These are phyloP conservation scores for Decorospora gaudefroyi DNA, from an alignment of 2,329 filamentous ascomycete genomes.

Conservation along the genomic window DNA sequence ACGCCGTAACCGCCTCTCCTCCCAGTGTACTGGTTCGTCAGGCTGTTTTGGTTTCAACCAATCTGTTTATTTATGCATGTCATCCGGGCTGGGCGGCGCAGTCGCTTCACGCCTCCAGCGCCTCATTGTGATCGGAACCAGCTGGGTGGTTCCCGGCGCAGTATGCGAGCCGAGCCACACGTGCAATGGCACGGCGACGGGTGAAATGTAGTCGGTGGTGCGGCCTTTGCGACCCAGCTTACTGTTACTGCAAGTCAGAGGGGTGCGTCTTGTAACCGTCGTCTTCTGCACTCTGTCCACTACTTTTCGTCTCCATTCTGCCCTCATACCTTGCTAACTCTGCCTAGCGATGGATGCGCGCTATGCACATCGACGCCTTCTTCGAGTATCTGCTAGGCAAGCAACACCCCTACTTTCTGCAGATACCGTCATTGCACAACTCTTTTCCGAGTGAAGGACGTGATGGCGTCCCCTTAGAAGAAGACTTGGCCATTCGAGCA, in stretches of 20 bases:
- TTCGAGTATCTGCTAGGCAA: conserved; percentile 87
- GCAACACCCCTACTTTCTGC: conserved; percentile 76
- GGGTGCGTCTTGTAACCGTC: too few species aligned
- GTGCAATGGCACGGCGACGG: neutral
- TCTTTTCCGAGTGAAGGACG: conserved; percentile 68
- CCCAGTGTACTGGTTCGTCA: neutral
- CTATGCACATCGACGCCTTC: conserved; percentile 93
- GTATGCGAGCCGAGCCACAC: conserved; percentile 8
- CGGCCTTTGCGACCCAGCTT: neutral
- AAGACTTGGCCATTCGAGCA: conserved; percentile 84
- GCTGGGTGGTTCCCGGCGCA: conserved; percentile 6
- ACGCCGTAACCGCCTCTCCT: neutral
- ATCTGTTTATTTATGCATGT: conserved; percentile 14
- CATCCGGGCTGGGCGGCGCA: conserved; percentile 11
- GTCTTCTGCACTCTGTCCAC: neutral
- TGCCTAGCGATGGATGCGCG: conserved; percentile 86
- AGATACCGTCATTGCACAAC: conserved; percentile 68
- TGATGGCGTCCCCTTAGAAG: conserved; percentile 82
- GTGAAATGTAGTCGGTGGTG: conserved; percentile 1
- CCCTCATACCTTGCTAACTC: conserved; percentile 10
- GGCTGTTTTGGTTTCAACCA: conserved; percentile 1
- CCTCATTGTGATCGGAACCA: conserved; percentile 8
- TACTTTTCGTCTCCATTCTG: neutral
- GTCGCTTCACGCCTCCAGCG: conserved; percentile 9
- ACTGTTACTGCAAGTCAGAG: conserved; percentile 3